A percentile compares a stretch with the other conserved stretches of the same genome.
These are phyloP conservation scores for Erodium trifolium DNA, from an alignment of 441 rosid species.

Conservation along the genomic window DNA sequence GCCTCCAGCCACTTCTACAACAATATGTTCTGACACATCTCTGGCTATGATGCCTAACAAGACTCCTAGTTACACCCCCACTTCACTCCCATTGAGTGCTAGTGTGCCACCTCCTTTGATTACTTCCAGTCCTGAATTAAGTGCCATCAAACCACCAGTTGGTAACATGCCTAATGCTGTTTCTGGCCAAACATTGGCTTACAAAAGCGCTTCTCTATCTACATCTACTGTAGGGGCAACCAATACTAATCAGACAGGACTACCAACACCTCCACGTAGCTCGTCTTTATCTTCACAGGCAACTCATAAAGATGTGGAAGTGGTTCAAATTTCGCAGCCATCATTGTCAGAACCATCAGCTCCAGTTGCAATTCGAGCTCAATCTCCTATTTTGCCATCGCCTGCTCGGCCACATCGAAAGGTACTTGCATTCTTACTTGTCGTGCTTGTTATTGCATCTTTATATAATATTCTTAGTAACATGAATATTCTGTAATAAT, in stretches of 20 bases:
- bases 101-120: constrained; percentile 40
- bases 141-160: constrained; percentile 30
- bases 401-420: constrained; percentile 47
- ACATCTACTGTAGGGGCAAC: constrained; percentile 33
- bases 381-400: constrained; percentile 80
- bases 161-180: constrained; percentile 37
- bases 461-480: background rate
- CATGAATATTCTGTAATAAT: background rate
- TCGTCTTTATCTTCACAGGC: constrained; percentile 43
- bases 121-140: constrained; percentile 39
- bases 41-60: constrained; percentile 39
- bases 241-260: constrained; percentile 34
- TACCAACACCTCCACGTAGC: constrained; percentile 44
- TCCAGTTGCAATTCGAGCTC: constrained; percentile 40
- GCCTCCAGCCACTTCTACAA: constrained; percentile 42
- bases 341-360: constrained; percentile 39
- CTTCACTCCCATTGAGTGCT: constrained; percentile 33
- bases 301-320: constrained; percentile 60
- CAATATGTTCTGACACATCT: constrained; percentile 48
- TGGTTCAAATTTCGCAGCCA: constrained; percentile 50
- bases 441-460: background rate
- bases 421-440: constrained; percentile 22
- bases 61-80: constrained; percentile 37
- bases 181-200: constrained; percentile 35
- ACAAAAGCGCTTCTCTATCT: constrained; percentile 37